phyloP scores from a whole-genome alignment of 2,329 filamentous ascomycete genomes.

The Colletotrichum higginsianum region DNA sequence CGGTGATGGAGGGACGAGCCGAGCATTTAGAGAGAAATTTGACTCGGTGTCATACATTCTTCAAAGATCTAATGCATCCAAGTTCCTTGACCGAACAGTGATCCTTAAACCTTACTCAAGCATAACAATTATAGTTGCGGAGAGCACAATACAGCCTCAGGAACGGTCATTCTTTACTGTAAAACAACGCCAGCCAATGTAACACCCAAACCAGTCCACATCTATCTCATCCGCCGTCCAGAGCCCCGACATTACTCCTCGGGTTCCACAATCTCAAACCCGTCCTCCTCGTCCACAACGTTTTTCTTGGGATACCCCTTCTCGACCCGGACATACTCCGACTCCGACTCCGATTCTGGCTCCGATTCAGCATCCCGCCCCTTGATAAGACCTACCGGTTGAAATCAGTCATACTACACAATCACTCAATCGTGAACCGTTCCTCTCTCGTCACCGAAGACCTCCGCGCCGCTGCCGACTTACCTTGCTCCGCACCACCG shows the following conservation, averaged over 20 bases:
- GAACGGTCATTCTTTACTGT: background rate
- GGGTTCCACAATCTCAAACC: conserved; percentile 3
- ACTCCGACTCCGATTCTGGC: background rate
- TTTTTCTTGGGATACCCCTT: background rate
- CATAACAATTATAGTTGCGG: background rate
- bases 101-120: no score
- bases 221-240: background rate
- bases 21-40: no score
- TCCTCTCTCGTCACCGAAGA: background rate
- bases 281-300: background rate
- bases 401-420: background rate
- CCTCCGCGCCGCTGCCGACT: background rate
- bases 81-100: background rate
- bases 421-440: background rate
- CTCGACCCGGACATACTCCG: background rate
- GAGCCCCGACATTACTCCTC: background rate
- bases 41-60: no score
- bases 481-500: conserved; percentile 5
- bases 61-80: no score
- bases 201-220: no score
- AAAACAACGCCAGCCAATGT: background rate
- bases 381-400: background rate
- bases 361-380: background rate
- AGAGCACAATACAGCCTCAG: background rate
- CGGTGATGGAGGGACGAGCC: no score